Base-by-base conservation (phyloP, 1,139 yeast species). In the Candida dubliniensis region DNA sequence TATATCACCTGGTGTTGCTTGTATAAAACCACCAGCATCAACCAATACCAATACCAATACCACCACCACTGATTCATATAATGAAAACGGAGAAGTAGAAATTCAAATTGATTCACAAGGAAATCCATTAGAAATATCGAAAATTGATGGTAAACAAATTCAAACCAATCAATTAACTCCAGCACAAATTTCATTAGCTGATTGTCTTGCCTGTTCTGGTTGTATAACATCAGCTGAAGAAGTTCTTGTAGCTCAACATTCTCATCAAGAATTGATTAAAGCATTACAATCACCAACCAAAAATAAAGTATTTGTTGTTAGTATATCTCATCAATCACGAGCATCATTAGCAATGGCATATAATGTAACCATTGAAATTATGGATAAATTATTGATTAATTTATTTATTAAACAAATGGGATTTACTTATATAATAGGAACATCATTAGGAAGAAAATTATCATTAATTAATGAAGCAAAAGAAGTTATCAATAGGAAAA, bases 161-260 rank as follows among this genome's bases (percentile, higher is more conserved):
- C 23, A 18, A 18, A 18, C 23, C 5, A 18, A 18, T 18, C 71
- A 71, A 36, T 71, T 90, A 8, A 77, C 84, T 31, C 85, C 91
- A 38, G 99, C 97, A 0, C 93, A 87, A 55, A 93, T 93, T 42
- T 86, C 95, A 2, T 67, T 93, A 37, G 83, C 91, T 8, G 99
- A 93, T 69, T 93, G 99, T 64, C 71, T 93, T 42, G 99, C 99
- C 0, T 93, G 99, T 59, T 84, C 96, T 3, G 99, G 99, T 1
- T 93, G 99, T 63, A 90, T 93, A 48, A 93, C 99, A 0, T 87
- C 96, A 9, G 96, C 97, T 11, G 99, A 93, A 60, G 96, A 91
- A 53, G 91, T 93, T 15, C 69, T 93, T 42, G 87, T 93, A 35
- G 89, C 96, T 2, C 84, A 89, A 54, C 99, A 93, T 63, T 87